Conservation (phyloP, 164 flowering plant species). For the Chimonanthus praecox region DNA sequence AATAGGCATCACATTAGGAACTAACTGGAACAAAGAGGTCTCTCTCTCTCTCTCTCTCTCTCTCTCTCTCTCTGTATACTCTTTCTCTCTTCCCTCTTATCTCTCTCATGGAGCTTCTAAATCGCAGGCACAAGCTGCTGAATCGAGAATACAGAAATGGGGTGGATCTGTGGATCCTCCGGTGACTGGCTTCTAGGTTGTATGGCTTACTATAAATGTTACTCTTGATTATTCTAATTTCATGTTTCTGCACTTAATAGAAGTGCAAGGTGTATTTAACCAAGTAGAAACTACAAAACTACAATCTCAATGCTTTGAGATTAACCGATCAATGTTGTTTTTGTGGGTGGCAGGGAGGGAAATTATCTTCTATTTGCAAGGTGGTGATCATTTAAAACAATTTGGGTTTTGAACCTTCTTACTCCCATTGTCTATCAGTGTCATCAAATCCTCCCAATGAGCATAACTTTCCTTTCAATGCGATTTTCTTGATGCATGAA, state of each 20-base stretch:
- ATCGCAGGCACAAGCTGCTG: constrained; percentile 17
- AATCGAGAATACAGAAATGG: constrained; percentile 18
- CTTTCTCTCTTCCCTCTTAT: constrained; percentile 1
- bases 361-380: not conserved
- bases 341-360: not conserved
- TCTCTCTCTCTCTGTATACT: not conserved
- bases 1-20: constrained; percentile 16
- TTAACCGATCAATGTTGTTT: not conserved
- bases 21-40: constrained; percentile 33
- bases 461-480: not conserved
- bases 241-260: not conserved
- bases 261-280: no score
- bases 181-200: constrained; percentile 3
- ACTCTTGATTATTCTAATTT: not conserved
- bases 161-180: constrained; percentile 16
- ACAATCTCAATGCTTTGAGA: not conserved
- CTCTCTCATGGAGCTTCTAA: not conserved
- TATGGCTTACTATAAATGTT: no score
- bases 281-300: not conserved
- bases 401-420: not conserved
- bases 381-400: not conserved
- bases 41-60: not conserved
- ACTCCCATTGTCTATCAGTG: not conserved
- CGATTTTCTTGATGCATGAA: no score
- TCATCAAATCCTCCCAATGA: not conserved